Evolutionary conservation across 768 basidiomycete genomes (phyloP).

Genomic region (Tulasnella sp.): DNA sequence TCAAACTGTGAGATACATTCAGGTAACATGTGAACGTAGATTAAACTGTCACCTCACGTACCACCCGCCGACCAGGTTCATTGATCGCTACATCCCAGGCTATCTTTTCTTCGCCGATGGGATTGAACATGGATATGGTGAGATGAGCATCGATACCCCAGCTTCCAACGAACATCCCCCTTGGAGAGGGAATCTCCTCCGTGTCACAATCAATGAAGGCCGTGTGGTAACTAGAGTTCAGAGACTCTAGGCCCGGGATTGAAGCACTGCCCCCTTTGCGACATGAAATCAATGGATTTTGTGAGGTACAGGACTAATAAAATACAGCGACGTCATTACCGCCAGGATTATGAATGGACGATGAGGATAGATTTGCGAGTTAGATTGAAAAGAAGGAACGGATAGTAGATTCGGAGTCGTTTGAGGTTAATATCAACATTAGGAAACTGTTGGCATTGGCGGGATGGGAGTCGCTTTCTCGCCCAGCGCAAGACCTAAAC

Average conservation of each 20-base stretch:
- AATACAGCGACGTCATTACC: too few species aligned
- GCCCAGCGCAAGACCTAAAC: too few species aligned
- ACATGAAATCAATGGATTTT: too few species aligned
- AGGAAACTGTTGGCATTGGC: too few species aligned
- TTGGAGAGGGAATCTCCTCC: neutral
- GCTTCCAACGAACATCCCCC: neutral
- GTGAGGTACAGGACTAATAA: too few species aligned
- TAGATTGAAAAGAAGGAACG: too few species aligned
- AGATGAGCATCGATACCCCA: neutral
- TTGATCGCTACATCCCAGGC: slow-evolving; percentile 88
- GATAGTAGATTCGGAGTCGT: too few species aligned
- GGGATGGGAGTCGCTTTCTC: too few species aligned
- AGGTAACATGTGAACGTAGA: neutral
- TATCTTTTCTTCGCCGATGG: slow-evolving; percentile 78
- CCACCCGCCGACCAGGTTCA: slow-evolving; percentile 42
- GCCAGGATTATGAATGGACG: too few species aligned
- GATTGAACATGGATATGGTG: slow-evolving; percentile 24
- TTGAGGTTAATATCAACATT: too few species aligned
- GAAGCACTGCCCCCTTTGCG: too few species aligned
- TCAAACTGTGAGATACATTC: slow-evolving; percentile 36
- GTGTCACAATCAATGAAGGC: slow-evolving; percentile 1
- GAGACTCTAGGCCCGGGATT: neutral
- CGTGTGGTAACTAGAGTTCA: neutral
- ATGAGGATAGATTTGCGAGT: too few species aligned
- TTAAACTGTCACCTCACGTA: neutral